Conservation (phyloP, 148 eudicot genomes). For the Diospyros kaki region DNA sequence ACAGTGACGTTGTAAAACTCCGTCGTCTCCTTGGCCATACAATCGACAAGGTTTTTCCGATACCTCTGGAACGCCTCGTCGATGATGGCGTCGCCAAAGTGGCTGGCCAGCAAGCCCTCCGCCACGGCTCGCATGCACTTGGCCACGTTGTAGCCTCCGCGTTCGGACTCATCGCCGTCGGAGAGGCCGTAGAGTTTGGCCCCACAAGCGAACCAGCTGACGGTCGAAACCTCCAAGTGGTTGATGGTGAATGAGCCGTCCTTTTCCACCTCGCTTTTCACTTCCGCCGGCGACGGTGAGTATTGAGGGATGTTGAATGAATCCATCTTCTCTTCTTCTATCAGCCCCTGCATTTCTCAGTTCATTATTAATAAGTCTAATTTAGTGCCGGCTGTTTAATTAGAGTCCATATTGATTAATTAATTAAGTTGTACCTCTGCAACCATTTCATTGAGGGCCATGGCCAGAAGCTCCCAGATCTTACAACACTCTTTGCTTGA, state of each 20-base stretch:
- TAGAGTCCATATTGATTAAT: too few relatives aligned
- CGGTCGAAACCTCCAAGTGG: neutral
- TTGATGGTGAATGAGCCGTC: neutral
- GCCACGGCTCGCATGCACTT: conserved; percentile 16
- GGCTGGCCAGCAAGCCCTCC: conserved; percentile 12
- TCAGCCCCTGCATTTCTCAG: conserved; percentile 3
- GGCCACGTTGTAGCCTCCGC: conserved; percentile 2
- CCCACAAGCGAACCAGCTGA: neutral
- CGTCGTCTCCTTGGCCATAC: conserved; percentile 9
- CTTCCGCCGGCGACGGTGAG: conserved; percentile 8
- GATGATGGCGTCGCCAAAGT: conserved; percentile 5
- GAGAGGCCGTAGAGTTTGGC: neutral
- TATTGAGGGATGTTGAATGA: conserved; percentile 11
- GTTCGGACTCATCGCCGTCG: neutral
- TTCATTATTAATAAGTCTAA: too few relatives aligned
- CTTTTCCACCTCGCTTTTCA: neutral
- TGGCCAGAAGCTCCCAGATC: conserved; percentile 45
- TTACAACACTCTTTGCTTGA: conserved; percentile 35
- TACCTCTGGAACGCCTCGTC: conserved; percentile 16
- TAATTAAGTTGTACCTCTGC: conserved; percentile 34
- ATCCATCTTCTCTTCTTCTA: conserved; percentile 13
- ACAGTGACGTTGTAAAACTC: conserved; percentile 14
- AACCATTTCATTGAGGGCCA: conserved; percentile 44
- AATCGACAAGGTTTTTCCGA: neutral
- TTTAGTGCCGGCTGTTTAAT: too few relatives aligned